Base-by-base conservation (phyloP, 768 basidiomycete species). In the Lactifluus piperatus region DNA sequence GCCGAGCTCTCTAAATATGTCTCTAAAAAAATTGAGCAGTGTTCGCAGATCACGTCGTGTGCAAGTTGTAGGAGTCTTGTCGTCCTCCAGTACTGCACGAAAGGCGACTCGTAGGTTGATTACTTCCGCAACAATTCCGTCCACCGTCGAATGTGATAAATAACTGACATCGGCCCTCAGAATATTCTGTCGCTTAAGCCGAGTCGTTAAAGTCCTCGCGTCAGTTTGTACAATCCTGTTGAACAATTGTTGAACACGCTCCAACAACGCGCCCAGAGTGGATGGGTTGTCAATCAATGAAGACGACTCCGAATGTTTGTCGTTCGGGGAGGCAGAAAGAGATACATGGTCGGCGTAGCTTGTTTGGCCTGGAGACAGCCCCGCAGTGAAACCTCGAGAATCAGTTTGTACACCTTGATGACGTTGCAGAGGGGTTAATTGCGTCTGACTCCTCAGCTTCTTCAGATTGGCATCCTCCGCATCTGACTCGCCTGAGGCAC, bases 121-220 rank as follows among this genome's bases (percentile, higher is more conserved):
- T 11, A 83, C 76, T 52, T 99, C 95, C 26, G 77, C 72, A 14
- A 92, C 67, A 51, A 99, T 83, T 51, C 79, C 78, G 57, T 80
- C 79, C 58, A 98, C 78, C 0, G 93, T 97, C 26, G 80, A 81
- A 46, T 86, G 83, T 0, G 93, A 94, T 18, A 98, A 78, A 69
- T 97, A 88, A 30, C 83, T 81, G 30, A 97, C 80, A 64, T 97
- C 93, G 9, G 91, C 88, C 24, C 86, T 87, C 58, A 81, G 81
- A 20, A 98, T 77, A 66, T 94, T 83, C 65, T 97, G 94, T 56
- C 93, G 86, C 71, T 91, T 94, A 27, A 98, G 76, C 27, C 97
- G 85, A 63, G 88, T 89, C 32, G 91, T 91, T 43, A 98, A 76
- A 2, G 91, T 93, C 22, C 86, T 77, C 2, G 94, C 86, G 65